Evolutionary conservation across 495 filamentous ascomycete genomes (phyloP).

Genomic region (Penicillium bovifimosum): DNA sequence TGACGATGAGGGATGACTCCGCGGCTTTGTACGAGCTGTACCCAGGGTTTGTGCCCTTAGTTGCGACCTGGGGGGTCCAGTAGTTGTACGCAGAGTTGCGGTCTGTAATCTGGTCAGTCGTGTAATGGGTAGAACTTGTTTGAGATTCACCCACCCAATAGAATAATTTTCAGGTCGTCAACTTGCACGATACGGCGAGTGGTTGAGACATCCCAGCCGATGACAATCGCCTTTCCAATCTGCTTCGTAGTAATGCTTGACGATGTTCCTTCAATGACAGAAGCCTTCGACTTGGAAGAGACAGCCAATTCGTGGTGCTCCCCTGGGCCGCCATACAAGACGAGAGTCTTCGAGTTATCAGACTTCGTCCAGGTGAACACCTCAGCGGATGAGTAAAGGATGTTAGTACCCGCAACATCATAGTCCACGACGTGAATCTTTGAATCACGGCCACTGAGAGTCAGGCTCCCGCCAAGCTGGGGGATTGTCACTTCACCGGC

Average conservation of each 20-base stretch:
- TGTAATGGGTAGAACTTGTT: background rate
- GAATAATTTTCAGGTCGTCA: constrained; percentile 49
- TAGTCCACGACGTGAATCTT: constrained; percentile 75
- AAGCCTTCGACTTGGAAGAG: constrained; percentile 32
- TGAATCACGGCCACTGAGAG: constrained; percentile 66
- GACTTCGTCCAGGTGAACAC: constrained; percentile 67
- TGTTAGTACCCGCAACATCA: constrained; percentile 52
- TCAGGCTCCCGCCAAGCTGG: constrained; percentile 55
- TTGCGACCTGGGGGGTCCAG: constrained; percentile 57
- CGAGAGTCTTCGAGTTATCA: constrained; percentile 52
- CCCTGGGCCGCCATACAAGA: constrained; percentile 64
- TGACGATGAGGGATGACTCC: constrained; percentile 55
- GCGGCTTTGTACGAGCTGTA: constrained; percentile 36
- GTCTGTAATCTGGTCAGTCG: constrained; percentile 30
- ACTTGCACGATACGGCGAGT: constrained; percentile 51
- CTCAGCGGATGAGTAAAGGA: constrained; percentile 73
- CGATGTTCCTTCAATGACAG: constrained; percentile 45
- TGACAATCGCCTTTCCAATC: constrained; percentile 40
- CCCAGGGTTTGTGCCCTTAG: constrained; percentile 25
- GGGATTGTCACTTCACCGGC: constrained; percentile 57
- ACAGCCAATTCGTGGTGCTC: constrained; percentile 68
- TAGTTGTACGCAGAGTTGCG: constrained; percentile 73
- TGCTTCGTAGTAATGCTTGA: constrained; percentile 37
- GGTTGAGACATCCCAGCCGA: constrained; percentile 52
- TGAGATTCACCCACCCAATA: constrained; percentile 37